These are phyloP conservation scores for Tanacetum coccineum DNA, from an alignment of 129 eudicot genomes.

Conservation along the genomic window DNA sequence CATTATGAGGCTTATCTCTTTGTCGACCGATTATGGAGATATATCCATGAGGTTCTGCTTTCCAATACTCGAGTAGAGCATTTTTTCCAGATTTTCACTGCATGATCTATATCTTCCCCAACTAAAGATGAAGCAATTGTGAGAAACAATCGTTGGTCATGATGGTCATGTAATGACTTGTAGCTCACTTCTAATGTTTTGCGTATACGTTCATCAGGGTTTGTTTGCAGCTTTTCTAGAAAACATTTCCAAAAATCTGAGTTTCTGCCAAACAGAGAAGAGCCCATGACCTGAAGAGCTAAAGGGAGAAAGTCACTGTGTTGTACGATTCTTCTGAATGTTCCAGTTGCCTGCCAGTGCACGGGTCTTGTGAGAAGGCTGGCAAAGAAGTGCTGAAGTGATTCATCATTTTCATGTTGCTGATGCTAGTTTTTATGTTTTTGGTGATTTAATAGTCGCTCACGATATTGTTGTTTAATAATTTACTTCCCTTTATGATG, in stretches of 20 bases:
- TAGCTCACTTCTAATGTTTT: slow-evolving; percentile 32
- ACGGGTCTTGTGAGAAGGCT: slow-evolving; percentile 29
- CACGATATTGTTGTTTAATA: slow-evolving; percentile 20
- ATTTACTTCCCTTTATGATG: slow-evolving; percentile 22
- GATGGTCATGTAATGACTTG: slow-evolving; percentile 27
- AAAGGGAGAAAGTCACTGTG: slow-evolving; percentile 33
- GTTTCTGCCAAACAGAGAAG: slow-evolving; percentile 28
- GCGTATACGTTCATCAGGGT: slow-evolving; percentile 27
- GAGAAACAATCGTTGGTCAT: slow-evolving; percentile 28
- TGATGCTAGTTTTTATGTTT: slow-evolving; percentile 16
- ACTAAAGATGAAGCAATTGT: slow-evolving; percentile 30
- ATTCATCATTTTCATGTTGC: slow-evolving; percentile 10
- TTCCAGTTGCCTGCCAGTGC: slow-evolving; percentile 16
- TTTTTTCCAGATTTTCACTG: slow-evolving; percentile 17
- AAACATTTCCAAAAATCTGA: slow-evolving; percentile 20
- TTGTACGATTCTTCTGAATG: slow-evolving; percentile 15
- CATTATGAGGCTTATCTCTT: slow-evolving; percentile 29
- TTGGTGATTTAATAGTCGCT: slow-evolving; percentile 14
- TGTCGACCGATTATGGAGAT: slow-evolving; percentile 22
- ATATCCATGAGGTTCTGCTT: slow-evolving; percentile 34
- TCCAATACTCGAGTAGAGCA: slow-evolving; percentile 26
- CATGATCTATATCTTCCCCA: slow-evolving; percentile 27
- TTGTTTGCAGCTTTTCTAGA: slow-evolving; percentile 25
- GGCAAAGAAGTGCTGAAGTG: slow-evolving; percentile 30
- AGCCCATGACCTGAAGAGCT: slow-evolving; percentile 32